These are phyloP conservation scores for Cordyceps sp. DNA, from an alignment of 2,329 filamentous ascomycete species.

Conservation along the genomic window DNA sequence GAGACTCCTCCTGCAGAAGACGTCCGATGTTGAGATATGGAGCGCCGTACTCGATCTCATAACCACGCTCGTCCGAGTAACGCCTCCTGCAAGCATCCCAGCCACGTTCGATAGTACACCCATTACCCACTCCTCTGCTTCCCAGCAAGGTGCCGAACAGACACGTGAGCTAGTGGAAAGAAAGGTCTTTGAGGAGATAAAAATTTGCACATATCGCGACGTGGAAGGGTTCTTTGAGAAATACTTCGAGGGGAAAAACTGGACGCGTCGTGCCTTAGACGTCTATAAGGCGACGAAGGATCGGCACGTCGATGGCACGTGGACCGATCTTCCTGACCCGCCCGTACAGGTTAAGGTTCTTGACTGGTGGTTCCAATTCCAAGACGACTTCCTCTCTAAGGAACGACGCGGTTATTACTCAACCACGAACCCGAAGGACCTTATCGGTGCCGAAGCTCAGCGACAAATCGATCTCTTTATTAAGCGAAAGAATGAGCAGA, in stretches of 20 bases:
- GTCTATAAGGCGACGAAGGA: too few species aligned
- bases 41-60: background rate
- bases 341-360: too few species aligned
- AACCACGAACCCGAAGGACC: too few species aligned
- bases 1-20: background rate
- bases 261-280: too few species aligned
- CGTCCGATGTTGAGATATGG: background rate
- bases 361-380: too few species aligned
- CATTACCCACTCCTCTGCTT: background rate
- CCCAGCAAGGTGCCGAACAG: background rate
- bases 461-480: background rate
- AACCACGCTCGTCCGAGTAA: background rate
- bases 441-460: too few species aligned
- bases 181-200: background rate
- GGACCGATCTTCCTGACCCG: too few species aligned
- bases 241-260: too few species aligned
- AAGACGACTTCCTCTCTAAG: too few species aligned
- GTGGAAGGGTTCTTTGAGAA: background rate
- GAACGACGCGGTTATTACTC: too few species aligned
- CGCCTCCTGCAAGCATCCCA: background rate
- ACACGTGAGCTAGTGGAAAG: background rate
- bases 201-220: background rate
- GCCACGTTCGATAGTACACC: too few species aligned
- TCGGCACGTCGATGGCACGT: too few species aligned
- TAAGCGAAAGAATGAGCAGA: background rate